Conservation (phyloP, 2,329 filamentous ascomycete genomes). For the Penicillium sp. region DNA sequence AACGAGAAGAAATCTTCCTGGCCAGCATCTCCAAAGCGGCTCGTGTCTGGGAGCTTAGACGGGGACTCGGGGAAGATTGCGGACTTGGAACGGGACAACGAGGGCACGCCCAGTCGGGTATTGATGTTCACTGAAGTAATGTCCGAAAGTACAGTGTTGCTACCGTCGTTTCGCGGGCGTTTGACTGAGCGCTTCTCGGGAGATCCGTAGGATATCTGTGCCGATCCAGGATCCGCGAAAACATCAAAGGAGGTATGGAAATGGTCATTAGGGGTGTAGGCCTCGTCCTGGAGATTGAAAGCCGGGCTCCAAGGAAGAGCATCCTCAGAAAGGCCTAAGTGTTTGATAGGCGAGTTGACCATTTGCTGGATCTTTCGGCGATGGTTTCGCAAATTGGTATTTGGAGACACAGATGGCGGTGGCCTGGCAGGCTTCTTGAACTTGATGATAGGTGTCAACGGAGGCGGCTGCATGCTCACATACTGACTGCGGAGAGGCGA, state of each 20-base stretch:
- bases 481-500: slow-evolving; percentile 58
- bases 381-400: slow-evolving; percentile 82
- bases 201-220: slow-evolving; percentile 40
- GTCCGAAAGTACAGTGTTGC: slow-evolving; percentile 44
- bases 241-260: slow-evolving; percentile 49
- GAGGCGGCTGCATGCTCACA: slow-evolving; percentile 56
- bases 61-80: slow-evolving; percentile 35
- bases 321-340: slow-evolving; percentile 35
- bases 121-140: slow-evolving; percentile 34
- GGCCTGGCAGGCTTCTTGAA: slow-evolving; percentile 60
- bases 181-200: slow-evolving; percentile 49
- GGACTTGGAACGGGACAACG: slow-evolving; percentile 30
- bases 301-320: slow-evolving; percentile 41
- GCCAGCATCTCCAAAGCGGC: slow-evolving; percentile 29
- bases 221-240: slow-evolving; percentile 41
- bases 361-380: slow-evolving; percentile 72
- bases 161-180: slow-evolving; percentile 44
- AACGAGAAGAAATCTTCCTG: slow-evolving; percentile 43
- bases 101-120: slow-evolving; percentile 26
- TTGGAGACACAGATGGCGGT: slow-evolving; percentile 76
- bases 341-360: slow-evolving; percentile 63
- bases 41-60: slow-evolving; percentile 29
- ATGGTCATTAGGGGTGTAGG: slow-evolving; percentile 30
- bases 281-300: slow-evolving; percentile 46
- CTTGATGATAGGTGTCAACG: slow-evolving; percentile 74